Conservation (phyloP, 345 rosid genomes). For the Brassica incana region DNA sequence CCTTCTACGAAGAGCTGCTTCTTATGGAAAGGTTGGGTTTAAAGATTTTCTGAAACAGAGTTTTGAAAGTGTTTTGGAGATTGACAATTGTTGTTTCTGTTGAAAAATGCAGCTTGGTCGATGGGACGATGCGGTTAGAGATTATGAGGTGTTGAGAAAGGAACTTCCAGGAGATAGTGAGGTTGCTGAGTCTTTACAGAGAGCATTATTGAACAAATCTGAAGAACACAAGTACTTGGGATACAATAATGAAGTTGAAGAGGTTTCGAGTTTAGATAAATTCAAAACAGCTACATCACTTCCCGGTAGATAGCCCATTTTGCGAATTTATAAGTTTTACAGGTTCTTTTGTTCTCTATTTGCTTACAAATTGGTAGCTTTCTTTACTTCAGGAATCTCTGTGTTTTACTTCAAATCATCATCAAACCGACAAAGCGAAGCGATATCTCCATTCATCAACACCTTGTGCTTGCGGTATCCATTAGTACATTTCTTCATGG, state of each 20-base stretch:
- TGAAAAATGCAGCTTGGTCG: conserved; percentile 41
- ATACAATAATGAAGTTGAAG: conserved; percentile 66
- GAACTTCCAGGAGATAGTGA: conserved; percentile 86
- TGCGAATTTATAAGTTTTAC: not conserved
- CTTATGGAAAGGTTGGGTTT: conserved; percentile 72
- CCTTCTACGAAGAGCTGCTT: conserved; percentile 89
- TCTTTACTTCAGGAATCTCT: conserved; percentile 41
- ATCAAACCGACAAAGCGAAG: conserved; percentile 36
- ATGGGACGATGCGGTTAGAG: conserved; percentile 87
- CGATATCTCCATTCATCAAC: conserved; percentile 35
- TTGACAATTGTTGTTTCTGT: conserved; percentile 17
- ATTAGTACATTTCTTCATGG: conserved; percentile 38
- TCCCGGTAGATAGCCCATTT: conserved; percentile 46
- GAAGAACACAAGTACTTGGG: conserved; percentile 47
- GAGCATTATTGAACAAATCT: conserved; percentile 61
- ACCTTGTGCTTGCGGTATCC: conserved; percentile 44
- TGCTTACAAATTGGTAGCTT: not conserved
- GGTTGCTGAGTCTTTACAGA: conserved; percentile 67
- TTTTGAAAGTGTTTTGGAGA: not conserved
- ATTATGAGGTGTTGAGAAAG: conserved; percentile 74
- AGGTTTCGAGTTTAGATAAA: conserved; percentile 54
- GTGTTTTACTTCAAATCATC: conserved; percentile 43
- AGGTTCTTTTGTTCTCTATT: conserved; percentile 8
- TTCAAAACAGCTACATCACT: conserved; percentile 58
- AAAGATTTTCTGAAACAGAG: conserved; percentile 4